Percentiles rank a stretch among this genome's conserved stretches.
Evolutionary conservation across 75 land plant genomes (phyloP).

Genomic region (Sequoiadendron giganteum): DNA sequence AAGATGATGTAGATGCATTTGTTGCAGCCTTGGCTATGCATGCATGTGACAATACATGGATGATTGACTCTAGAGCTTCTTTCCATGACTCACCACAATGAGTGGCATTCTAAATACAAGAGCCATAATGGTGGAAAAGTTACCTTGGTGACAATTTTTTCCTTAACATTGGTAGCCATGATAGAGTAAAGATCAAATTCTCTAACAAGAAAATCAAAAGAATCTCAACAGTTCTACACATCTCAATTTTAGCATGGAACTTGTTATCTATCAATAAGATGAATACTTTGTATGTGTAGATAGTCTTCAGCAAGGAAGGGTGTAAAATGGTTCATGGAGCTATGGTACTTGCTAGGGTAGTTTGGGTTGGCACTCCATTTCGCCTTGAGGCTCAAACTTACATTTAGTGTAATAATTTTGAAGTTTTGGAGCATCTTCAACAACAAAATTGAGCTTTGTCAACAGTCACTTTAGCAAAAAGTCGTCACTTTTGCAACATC

Average conservation of each 20-base stretch:
- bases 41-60: not conserved
- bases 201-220: not conserved
- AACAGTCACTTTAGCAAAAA: no score
- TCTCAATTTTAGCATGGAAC: not conserved
- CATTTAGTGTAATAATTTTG: not conserved
- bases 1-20: no score
- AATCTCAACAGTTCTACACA: not conserved
- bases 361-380: not conserved
- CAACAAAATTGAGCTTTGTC: no score
- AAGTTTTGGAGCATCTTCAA: not conserved
- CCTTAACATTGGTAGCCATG: not conserved
- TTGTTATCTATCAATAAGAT: no score
- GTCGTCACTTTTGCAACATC: no score
- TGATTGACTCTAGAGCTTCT: not conserved
- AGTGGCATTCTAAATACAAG: not conserved
- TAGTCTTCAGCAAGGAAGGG: not conserved
- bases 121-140: not conserved
- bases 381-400: not conserved
- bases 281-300: not conserved
- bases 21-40: no score
- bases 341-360: not conserved
- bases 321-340: no score
- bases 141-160: not conserved
- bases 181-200: no score
- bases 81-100: not conserved